Evolutionary conservation across 495 filamentous ascomycete genomes (phyloP), one percentile per base, ranked within the genome.

Genomic region (Aspergillus avenaceus): DNA sequence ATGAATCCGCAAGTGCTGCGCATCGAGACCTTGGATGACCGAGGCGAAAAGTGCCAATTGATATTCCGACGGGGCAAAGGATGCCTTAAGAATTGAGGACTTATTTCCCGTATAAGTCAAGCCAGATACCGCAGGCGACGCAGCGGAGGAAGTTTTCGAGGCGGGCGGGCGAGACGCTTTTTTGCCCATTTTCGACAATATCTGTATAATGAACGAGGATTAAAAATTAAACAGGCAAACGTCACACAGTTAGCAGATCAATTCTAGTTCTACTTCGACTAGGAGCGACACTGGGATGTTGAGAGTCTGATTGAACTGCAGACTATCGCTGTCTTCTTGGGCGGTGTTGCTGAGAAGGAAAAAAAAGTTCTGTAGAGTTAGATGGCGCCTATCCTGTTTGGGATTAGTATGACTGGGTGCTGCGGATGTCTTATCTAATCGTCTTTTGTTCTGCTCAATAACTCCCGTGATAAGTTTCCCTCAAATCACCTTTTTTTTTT

Each of bases 41-140:
- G 80, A 84, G 16, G 80, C 80, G 60, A 82, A 84, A 11, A 83
- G 69, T 9, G 78, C 70, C 54, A 82, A 70, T 65, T 79, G 76
- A 28, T 77, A 81, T 31, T 70, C 65, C 5, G 78, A 74, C 7
- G 80, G 80, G 1, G 77, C 75, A 62, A 83, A 84, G 3, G 77
- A 72, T 27, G 77, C 71, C 57, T 64, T 71, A 37, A 79, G 53
- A 12, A 79, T 75, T 6, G 76, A 79, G 11, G 76, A 77, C 56
- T 71, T 76, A 56, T 58, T 72, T 41, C 65, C 64, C 14, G 62
- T 62, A 41, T 66, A 53, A 38, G 70, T 68, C 31, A 63, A 49
- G 25, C 67, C 69, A 8, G 65, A 58, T 8, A 63, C 54, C 41
- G 72, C 64, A 14, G 69, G 71, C 56, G 71, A 67, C 55, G 75